Base-by-base conservation (phyloP, 1,284 basidiomycete species). In the Ustilago esculenta region DNA sequence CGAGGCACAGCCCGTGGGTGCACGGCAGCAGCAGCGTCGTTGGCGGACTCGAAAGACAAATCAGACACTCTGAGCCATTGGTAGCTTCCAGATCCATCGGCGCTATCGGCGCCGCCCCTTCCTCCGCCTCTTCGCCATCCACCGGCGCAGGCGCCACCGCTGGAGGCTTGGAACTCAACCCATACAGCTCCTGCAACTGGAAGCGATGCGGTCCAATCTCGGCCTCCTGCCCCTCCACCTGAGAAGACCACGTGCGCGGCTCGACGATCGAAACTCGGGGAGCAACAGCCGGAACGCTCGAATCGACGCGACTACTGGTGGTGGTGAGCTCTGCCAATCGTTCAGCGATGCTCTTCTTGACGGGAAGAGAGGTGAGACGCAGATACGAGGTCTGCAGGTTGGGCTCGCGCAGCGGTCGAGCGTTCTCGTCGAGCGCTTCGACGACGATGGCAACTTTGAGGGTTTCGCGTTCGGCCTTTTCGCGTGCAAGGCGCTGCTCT, bases 171-270 rank as follows among this genome's bases (percentile, higher is more conserved):
- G 64, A 68, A 0, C 72, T 74, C 20, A 81, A 40, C 1, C 76
- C 80, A 35, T 80, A 81, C 29, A 81, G 58, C 54, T 81, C 79
- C 41, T 81, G 79, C 41, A 81, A 44, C 51, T 79, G 79, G 53
- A 81, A 76, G 1, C 68, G 49, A 39, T 73, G 74, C 12, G 77
- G 68, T 15, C 77, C 77, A n/a, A 80, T 77, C 43, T 79, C 73
- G 5, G 75, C 76, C 39, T 79, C 76, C 37, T 79, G 76, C 0
- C 73, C 75, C 49, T 79, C 76, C 12, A 77, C 72, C 45, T 77
- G 75, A 4, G 63, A 50, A 2, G 60, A 50, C 76, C 76, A 79
- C 0, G 41, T 45, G 2, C 76, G 51, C 5, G 32, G 15, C 18
- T 32, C 42, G 5, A 41, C 15, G 14, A 24, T 24, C 18, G 7